Percentiles rank a stretch among this genome's conserved stretches.
Conservation (phyloP, 139 green algal genomes). For the Chlamydomonas eustigma region DNA sequence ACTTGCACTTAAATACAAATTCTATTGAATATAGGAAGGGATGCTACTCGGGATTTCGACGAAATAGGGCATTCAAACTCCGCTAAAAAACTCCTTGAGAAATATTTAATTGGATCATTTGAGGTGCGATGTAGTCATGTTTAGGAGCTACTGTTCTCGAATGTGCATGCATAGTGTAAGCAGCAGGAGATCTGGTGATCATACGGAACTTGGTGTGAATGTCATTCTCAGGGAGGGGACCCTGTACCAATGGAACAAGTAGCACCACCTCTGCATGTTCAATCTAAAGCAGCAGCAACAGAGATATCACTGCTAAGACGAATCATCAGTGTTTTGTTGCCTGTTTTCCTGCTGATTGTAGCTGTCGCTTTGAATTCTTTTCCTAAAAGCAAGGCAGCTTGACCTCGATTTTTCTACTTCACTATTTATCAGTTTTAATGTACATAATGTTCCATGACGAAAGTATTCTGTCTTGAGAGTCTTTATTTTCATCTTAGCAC, state of each 20-base stretch:
- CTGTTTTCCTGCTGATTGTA: constrained; percentile 37
- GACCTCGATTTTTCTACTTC: too few relatives aligned
- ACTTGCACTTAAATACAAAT: not conserved
- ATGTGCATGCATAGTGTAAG: not conserved
- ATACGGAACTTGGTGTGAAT: not conserved
- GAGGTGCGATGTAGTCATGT: constrained; percentile 39
- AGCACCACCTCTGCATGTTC: constrained; percentile 14
- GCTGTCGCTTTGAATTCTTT: constrained; percentile 35
- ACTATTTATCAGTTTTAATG: too few relatives aligned
- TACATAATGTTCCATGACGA: too few relatives aligned
- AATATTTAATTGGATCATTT: constrained; percentile 72
- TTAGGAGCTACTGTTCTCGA: not conserved
- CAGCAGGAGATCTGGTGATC: not conserved
- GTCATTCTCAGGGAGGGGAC: constrained; percentile 35
- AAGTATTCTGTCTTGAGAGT: too few relatives aligned
- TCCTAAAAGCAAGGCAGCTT: too few relatives aligned
- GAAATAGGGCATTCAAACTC: constrained; percentile 86
- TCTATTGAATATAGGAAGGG: constrained; percentile 55
- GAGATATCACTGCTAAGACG: constrained; percentile 11
- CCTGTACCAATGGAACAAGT: constrained; percentile 17
- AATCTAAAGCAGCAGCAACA: not conserved
- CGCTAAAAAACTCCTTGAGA: constrained; percentile 68
- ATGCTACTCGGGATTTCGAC: constrained; percentile 86
- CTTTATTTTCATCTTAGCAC: too few relatives aligned
- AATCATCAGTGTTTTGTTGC: constrained; percentile 42